These are phyloP conservation scores for Petunia hybrid DNA, from an alignment of 305 asterid genomes.

Conservation along the genomic window DNA sequence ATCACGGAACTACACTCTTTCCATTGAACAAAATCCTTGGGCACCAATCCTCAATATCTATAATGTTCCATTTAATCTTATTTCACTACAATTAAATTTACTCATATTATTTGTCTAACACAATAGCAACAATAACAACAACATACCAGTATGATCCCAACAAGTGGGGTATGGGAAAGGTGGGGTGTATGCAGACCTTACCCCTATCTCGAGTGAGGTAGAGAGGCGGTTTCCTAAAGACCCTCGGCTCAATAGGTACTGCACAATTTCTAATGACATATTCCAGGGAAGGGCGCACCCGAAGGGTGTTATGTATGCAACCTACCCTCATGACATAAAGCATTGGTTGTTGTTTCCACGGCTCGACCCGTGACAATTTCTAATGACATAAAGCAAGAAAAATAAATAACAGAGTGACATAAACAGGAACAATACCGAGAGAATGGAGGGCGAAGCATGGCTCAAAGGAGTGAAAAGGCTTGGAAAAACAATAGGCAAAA, in stretches of 20 bases:
- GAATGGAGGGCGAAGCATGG: conserved; percentile 72
- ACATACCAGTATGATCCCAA: too few species aligned
- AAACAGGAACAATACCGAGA: conserved; percentile 63
- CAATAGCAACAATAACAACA: too few species aligned
- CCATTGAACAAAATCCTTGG: too few species aligned
- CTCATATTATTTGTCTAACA: background rate
- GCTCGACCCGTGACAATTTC: too few species aligned
- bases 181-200: too few species aligned
- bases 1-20: background rate
- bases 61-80: background rate
- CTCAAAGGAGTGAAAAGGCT: conserved; percentile 48
- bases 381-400: conserved; percentile 23
- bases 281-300: background rate
- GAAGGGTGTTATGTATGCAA: too few species aligned
- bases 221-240: too few species aligned
- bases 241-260: background rate
- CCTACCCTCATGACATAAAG: too few species aligned
- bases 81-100: background rate
- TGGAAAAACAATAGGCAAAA: conserved; percentile 66
- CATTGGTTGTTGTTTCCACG: too few species aligned
- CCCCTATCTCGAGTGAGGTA: too few species aligned
- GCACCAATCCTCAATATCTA: background rate
- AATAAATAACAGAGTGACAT: conserved; percentile 22
- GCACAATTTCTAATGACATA: background rate
- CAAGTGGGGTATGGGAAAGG: too few species aligned